Base-by-base conservation (phyloP, 2,329 filamentous ascomycete genomes). In the Exutisphaerella laricina region DNA sequence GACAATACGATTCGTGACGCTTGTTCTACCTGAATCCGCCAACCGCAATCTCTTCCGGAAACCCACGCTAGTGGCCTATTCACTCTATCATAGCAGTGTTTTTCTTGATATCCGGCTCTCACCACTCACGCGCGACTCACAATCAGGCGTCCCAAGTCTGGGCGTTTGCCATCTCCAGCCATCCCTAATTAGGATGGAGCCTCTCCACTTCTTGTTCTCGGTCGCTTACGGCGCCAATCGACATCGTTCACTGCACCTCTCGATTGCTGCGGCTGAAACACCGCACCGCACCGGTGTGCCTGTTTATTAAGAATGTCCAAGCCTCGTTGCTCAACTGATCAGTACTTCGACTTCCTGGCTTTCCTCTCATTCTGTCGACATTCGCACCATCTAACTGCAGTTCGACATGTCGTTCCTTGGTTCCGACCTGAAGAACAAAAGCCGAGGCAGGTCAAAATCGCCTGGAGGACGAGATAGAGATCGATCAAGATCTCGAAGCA, bases 391-490 rank as follows among this genome's bases (percentile, higher is more conserved):
- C 10, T 17, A 2, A n/a, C 13, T 20, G 25, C 18, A 26, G 23
- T 13, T 10, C 22, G 37, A 7, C 9, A 52, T 52, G 50, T 52
- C 50, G 30, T 45, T 45, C 13, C 59, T 71, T 37, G 63, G 65
- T 35, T 60, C 64, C 4, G 67, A 70, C 55, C 20, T 22, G 16
- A 64, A 69, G 49, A 49, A 64, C 33, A 62, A 63, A 26, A 53
- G 64, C 36, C 65, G 69, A 5, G 63, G 63, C 38, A 61, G 68
- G 28, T 69, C 66, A 37, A 69, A 69, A 48, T 71, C 68, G 29
- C 64, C 62, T 20, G 63, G 61, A 17, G 51, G 49, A 18, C 56
- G 63, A 36, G 57, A 60, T 12, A 57, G 63, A 34, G 57, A 59
- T 13, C 50, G 62, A 41, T 59, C 57, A 34, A 57, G 68, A 34